A percentile compares a stretch with the other conserved stretches of the same genome.
Conservation (phyloP, 768 basidiomycete species). For the Phanerochaete carnosa region DNA sequence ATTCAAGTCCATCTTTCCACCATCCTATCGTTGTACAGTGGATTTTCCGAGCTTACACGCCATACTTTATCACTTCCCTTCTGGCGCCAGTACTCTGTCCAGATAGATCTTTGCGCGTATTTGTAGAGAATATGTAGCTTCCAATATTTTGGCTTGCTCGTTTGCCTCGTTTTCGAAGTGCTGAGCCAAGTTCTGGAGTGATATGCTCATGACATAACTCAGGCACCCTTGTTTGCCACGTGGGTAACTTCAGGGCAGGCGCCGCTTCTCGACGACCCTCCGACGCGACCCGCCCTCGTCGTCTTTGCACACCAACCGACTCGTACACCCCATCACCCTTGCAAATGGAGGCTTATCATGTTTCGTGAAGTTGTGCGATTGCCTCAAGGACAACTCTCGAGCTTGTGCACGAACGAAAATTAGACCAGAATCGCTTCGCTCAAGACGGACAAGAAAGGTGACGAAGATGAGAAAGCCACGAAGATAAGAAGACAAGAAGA, state of each 20-base stretch:
- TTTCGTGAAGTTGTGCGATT: neutral
- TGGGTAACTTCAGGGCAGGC: constrained; percentile 1
- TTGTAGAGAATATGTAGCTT: no score
- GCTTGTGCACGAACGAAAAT: neutral
- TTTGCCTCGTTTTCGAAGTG: no score
- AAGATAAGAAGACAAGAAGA: neutral
- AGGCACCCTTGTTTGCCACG: no score
- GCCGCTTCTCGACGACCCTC: neutral
- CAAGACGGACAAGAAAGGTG: neutral
- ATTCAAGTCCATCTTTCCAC: neutral
- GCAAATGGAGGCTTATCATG: neutral
- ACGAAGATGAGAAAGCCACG: neutral
- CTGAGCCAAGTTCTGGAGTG: no score
- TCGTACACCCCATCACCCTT: neutral
- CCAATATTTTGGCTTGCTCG: no score
- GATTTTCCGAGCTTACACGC: no score
- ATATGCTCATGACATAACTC: no score
- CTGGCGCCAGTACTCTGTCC: no score
- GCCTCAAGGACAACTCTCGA: neutral
- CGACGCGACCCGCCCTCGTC: neutral
- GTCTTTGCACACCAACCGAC: neutral
- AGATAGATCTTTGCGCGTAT: no score
- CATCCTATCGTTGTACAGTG: no score
- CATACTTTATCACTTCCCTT: no score
- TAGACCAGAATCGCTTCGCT: neutral